Evolutionary conservation across 345 rosid species (phyloP).

Genomic region (Eucalyptus decipiens): DNA sequence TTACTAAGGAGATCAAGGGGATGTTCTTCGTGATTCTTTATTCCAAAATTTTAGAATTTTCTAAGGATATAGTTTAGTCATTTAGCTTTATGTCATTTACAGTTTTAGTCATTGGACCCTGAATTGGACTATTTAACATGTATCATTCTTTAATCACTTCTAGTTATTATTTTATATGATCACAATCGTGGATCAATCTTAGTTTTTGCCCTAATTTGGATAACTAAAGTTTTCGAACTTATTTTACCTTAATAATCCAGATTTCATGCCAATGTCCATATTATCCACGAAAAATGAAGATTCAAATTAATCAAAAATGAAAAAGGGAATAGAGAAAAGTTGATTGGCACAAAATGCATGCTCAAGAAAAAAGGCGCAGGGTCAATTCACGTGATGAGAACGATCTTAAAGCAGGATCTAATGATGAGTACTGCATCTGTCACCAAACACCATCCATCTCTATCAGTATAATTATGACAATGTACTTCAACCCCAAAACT

Average conservation of each 20-base stretch:
- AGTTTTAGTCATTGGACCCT: neutral
- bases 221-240: neutral
- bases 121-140: neutral
- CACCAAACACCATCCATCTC: neutral
- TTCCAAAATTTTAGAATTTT: neutral
- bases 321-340: neutral
- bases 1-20: neutral
- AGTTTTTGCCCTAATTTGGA: neutral
- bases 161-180: too few species aligned
- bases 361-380: neutral
- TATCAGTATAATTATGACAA: neutral
- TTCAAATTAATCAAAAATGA: too few species aligned
- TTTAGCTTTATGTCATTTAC: neutral
- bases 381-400: neutral
- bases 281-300: neutral
- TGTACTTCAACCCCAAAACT: neutral
- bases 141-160: neutral
- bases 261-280: neutral
- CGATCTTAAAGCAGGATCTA: neutral
- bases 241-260: neutral
- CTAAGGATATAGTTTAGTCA: neutral
- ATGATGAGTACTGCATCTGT: neutral
- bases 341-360: too few species aligned
- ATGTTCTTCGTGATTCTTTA: neutral
- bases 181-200: neutral